Evolutionary conservation across 495 filamentous ascomycete genomes (phyloP), one percentile per base, ranked within the genome.

Genomic region (Aspergillus conjunctus): DNA sequence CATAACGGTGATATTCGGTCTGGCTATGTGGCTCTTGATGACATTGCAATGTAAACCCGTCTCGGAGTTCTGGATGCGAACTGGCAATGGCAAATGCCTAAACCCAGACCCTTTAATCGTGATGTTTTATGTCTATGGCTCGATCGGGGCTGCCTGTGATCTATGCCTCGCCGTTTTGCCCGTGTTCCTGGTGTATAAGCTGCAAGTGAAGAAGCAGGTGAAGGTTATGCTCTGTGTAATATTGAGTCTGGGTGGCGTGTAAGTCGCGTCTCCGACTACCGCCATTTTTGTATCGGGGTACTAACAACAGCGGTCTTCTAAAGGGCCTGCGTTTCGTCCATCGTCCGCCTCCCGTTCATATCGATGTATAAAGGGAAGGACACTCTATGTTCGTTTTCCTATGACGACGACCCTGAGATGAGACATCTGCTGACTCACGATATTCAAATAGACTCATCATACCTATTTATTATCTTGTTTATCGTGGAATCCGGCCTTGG

Each of bases 231-330:
- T 61, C 26, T 39, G 21, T 8, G 59, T 30, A 30, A 61, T 54
- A 14, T 26, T 61, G 8, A 61, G 59, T 43, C 5, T 61, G 31
- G 59, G 51, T 4, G 39, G 26, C 7, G 41, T 61, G 59, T 61
- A 31, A 4, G 59, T 61, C 4, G n/a, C n/a, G n/a, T n/a, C n/a
- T n/a, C n/a, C n/a, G n/a, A n/a, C n/a, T n/a, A n/a, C n/a, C n/a
- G n/a, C n/a, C n/a, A n/a, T n/a, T n/a, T n/a, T n/a, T n/a, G n/a
- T n/a, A n/a, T n/a, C n/a, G n/a, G n/a, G n/a, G n/a, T n/a, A n/a
- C n/a, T n/a, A n/a, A n/a, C n/a, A n/a, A n/a, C n/a, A n/a, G n/a
- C n/a, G n/a, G n/a, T n/a, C n/a, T n/a, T 54, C 15, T 0, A n/a
- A 14, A 56, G 53, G n/a, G 53, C 34, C 4, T 21, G 33, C 20